Evolutionary conservation across 2,329 filamentous ascomycete species (phyloP), one percentile per base, ranked within the genome.

Genomic region (Ophiognomonia clavigignenti-juglandacearum): DNA sequence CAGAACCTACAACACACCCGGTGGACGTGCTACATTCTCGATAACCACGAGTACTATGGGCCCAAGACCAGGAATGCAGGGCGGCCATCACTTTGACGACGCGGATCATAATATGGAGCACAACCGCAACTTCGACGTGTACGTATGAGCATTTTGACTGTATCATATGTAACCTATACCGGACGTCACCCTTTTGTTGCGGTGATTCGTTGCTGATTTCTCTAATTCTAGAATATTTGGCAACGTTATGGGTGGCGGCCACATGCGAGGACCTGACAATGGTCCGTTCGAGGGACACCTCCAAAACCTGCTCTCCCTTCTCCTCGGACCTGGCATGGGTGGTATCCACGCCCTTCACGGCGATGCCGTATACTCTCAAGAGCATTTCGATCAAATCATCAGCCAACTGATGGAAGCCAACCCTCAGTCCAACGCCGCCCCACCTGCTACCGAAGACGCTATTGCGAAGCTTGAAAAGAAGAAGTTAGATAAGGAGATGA

Each of bases 331-430:
- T 13, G 67, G 66, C n/a, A 11, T 39, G 8, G 35, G 10, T 11
- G 49, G 38, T 11, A 26, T 35, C n/a, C 69, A 73, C 48, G 74
- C 69, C 7, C 66, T 71, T 14, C 73, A 78, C 49, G 88, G 90
- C 18, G 92, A 97, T 64, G 88, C 84, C 7, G 92, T 96, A 1
- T 95, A 92, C 63, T 86, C 86, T 0, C 88, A 97, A 65, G 90
- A 96, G 67, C 91, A 87, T 3, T 72, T 97, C 26, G 92, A 98
- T 62, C 81, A 86, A 27, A 88, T 97, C 54, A 86, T 98, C 47
- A 86, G 88, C 0, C 80, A 86, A 56, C 73, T 97, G 36, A 93
- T 96, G 84, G 92, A 96, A 56, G 81, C 88, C 50, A 85, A 90
- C 48, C 78, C 82, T 2, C 77, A 77, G 43, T 85, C 84, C 1